Evolutionary conservation across 2,329 filamentous ascomycete genomes (phyloP), one percentile per base, ranked within the genome.

Genomic region (Thielaviopsis euricoi): DNA sequence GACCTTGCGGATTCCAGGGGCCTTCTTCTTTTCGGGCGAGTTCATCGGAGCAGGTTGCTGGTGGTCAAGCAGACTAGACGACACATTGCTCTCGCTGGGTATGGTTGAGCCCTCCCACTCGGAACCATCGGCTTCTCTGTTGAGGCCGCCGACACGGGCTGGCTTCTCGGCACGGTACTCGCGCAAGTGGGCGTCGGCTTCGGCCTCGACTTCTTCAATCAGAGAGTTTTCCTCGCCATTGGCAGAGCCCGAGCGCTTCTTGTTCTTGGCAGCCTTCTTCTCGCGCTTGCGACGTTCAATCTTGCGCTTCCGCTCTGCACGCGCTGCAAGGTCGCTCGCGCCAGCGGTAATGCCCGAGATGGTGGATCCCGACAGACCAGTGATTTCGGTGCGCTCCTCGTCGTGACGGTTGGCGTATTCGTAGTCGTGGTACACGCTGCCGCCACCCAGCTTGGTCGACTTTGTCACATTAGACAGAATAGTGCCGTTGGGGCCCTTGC

Each of bases 401-500:
- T 74, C 74, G 64, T 43, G 37, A 15, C 37, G 37, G 37, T 43
- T 43, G 15, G 37, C 37, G 10, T 43, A 43, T 15, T 79, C 79
- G 58, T 87, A 76, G 62, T 91, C 83, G 67, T 85, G 86, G 70
- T 87, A 88, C 15, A 93, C 81, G 70, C 86, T 91, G 51, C 89
- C 89, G 53, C 89, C 89, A n/a, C 91, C 91, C 0, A 96, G 78
- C 62, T 86, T 78, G 1, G 90, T 96, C 65, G 82, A 85, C 65
- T 82, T 81, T 1, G 89, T 95, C 0, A 87, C 90, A 57, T 88
- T 87, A 58, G 82, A 86, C 4, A 96, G 76, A 1, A 91, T 83
- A 51, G 86, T 90, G 48, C 91, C 91, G 71, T 96, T 90, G 5
- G 90, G 89, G 0, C 89, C 90, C 66, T 86, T 89, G 56, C 90